Base-by-base conservation (phyloP, 805 yeast genomes). In the Metschnikowia dekortorum region DNA sequence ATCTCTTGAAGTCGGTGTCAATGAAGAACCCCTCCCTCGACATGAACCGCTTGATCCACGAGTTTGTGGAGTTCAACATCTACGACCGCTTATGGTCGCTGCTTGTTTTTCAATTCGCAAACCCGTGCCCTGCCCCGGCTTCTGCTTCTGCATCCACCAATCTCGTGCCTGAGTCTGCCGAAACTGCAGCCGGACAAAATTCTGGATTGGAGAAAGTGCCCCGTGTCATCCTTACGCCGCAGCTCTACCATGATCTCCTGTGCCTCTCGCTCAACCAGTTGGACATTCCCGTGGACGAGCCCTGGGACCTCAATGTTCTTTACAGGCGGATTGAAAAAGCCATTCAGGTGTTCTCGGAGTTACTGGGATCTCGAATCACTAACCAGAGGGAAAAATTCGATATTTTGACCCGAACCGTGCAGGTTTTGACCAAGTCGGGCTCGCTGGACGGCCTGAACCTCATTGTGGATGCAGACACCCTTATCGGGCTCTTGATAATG, bases 381-480 rank as follows among this genome's bases (percentile, higher is more conserved):
- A 75, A 75, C 28, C 79, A 80, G 62, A 54, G 67, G 1, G 66
- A 68, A 4, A 85, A 85, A 62, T 65, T 80, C 26, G 63, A 64
- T 4, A 69, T 80, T 1, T 63, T 90, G 5, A 62, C 78, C 1
- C 68, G 74, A 0, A 80, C 90, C 0, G 70, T 89, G 26, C 68
- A 74, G 37, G 66, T 71, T 0, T 60, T 89, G 26, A 78, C 89
- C 2, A 50, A 47, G 39, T 37, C 34, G 3, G 29, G 52, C 30
- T 32, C 47, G 8, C 37, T 51, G 13, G 39, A 18, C 22, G 28
- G 44, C 37, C 16, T 49, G 31, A 64, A 63, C 4, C 47, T 73
- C 3, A 59, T 75, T 0, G 72, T 88, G 6, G 91, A 85, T 66
- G 98, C 97, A 0, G 98, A 91, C 62, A 81, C 87, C 0, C 68